Percentiles rank a stretch among this genome's conserved stretches.
Evolutionary conservation across 495 filamentous ascomycete genomes (phyloP).

Genomic region (Acidiella bohemica): DNA sequence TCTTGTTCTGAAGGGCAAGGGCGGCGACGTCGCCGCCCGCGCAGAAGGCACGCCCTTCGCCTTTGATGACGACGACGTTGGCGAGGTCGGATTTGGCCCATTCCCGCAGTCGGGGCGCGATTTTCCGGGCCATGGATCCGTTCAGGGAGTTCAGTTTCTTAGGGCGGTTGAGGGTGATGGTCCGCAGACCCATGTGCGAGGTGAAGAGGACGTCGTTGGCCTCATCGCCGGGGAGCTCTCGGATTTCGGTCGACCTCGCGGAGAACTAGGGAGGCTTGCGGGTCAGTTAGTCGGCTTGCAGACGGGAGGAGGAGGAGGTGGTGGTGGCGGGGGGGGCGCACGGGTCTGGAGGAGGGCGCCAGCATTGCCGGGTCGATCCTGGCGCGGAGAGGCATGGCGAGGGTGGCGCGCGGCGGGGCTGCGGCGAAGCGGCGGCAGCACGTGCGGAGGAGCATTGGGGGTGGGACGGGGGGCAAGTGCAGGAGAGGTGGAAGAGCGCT

Average conservation of each 20-base stretch:
- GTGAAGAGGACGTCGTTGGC: slow-evolving; percentile 87
- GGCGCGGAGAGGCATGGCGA: slow-evolving; percentile 75
- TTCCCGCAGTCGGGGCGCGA: slow-evolving; percentile 64
- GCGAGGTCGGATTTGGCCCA: slow-evolving; percentile 46
- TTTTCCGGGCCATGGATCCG: slow-evolving; percentile 87
- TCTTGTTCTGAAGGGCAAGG: slow-evolving; percentile 57
- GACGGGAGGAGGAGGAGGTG: not conserved
- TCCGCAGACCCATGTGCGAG: slow-evolving; percentile 73
- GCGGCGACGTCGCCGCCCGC: slow-evolving; percentile 80
- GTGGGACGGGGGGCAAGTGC: not conserved
- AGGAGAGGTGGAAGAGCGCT: not conserved
- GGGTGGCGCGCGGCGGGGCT: slow-evolving; percentile 33
- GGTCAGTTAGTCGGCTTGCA: slow-evolving; percentile 20
- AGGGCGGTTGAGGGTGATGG: slow-evolving; percentile 88
- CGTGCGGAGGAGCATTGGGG: slow-evolving; percentile 41
- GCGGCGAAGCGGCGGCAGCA: slow-evolving; percentile 32
- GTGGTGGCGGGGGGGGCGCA: slow-evolving; percentile 2
- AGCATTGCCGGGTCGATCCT: slow-evolving; percentile 57
- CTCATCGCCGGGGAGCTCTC: slow-evolving; percentile 44
- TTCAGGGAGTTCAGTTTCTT: slow-evolving; percentile 81
- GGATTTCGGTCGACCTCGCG: slow-evolving; percentile 2
- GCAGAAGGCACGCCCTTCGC: slow-evolving; percentile 75
- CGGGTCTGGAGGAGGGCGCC: slow-evolving; percentile 36
- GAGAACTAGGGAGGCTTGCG: slow-evolving; percentile 12
- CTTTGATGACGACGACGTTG: slow-evolving; percentile 84